Evolutionary conservation across 169 alveolate species (phyloP), one percentile per base, ranked within the genome.

Genomic region (Eimeria zaria): DNA sequence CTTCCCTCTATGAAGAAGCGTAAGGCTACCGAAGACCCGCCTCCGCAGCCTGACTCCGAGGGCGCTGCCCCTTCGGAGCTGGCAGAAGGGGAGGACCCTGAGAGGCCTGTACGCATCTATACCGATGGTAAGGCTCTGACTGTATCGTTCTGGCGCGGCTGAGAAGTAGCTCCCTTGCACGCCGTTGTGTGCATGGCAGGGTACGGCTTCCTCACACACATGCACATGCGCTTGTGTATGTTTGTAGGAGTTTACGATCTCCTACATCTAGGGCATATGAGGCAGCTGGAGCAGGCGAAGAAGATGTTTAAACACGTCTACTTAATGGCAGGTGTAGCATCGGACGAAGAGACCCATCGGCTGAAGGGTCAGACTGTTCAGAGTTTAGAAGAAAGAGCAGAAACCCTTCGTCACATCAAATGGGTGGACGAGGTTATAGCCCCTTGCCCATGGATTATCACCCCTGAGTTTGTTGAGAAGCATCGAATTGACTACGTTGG

Each of bases 361-460:
- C 97, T 97, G 89, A 99, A 96, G 97, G 99, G 99, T 27, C 99
- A 98, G 93, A 98, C 99, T n/a, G 99, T 99, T 55, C 99, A 99
- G 98, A 98, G 98, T 16, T 98, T 98, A 95, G 97, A 95, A 24
- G 99, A 99, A 96, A 96, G 99, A 84, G 98, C 99, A 41, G 99
- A 99, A 81, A 98, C 99, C 46, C 98, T 99, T 44, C 97, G 98
- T 73, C 99, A 99, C 91, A 98, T 99, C 87, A 98, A 99, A 80
- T 99, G 99, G 99, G 99, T 98, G 18, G 99, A 99, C 95, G 99
- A 99, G 96, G 99, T 99, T 51, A 98, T 99, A 51, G 99, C 99
- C 48, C 99, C 99, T 2, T 99, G 99, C 96, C 99, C 99, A 53
- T 99, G 99, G 99, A 98, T 99, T 64, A 97, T 98, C 14, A 99